phyloP scores from a whole-genome alignment of 495 filamentous ascomycete genomes.

The Viridothelium virens region DNA sequence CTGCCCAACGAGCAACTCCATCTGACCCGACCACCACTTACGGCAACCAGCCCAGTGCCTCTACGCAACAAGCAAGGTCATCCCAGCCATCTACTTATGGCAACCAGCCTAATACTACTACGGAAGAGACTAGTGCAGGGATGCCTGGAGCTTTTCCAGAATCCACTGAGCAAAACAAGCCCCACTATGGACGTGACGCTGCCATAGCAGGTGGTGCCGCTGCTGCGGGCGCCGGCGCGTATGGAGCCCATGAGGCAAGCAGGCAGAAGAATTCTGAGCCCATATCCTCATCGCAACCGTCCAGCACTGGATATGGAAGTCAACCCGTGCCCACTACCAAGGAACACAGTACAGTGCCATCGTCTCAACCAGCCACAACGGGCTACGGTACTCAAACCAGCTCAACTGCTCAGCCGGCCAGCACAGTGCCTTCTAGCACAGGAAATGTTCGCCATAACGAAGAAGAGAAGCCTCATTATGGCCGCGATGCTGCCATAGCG shows the following conservation, averaged over 20 bases:
- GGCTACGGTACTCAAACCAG: too few relatives aligned
- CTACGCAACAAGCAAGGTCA: neutral
- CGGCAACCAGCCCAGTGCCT: neutral
- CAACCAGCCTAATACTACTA: neutral
- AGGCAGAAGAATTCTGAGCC: too few relatives aligned
- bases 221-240: conserved; percentile 21
- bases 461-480: conserved; percentile 11
- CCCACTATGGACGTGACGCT: conserved; percentile 26
- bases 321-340: too few relatives aligned
- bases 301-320: too few relatives aligned
- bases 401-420: too few relatives aligned
- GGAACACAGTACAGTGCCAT: too few relatives aligned
- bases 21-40: neutral
- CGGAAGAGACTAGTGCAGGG: neutral
- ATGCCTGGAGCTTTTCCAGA: conserved; percentile 3
- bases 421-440: too few relatives aligned
- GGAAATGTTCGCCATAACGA: too few relatives aligned
- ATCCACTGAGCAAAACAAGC: conserved; percentile 9
- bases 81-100: neutral
- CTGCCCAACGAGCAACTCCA: neutral
- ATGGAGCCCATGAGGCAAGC: neutral
- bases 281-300: too few relatives aligned
- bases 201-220: conserved; percentile 22
- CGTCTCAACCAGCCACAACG: too few relatives aligned
- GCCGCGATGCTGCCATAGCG: conserved; percentile 4